These are phyloP conservation scores for Aspergillus nidulans DNA, from an alignment of 495 filamentous ascomycete species.

Conservation along the genomic window DNA sequence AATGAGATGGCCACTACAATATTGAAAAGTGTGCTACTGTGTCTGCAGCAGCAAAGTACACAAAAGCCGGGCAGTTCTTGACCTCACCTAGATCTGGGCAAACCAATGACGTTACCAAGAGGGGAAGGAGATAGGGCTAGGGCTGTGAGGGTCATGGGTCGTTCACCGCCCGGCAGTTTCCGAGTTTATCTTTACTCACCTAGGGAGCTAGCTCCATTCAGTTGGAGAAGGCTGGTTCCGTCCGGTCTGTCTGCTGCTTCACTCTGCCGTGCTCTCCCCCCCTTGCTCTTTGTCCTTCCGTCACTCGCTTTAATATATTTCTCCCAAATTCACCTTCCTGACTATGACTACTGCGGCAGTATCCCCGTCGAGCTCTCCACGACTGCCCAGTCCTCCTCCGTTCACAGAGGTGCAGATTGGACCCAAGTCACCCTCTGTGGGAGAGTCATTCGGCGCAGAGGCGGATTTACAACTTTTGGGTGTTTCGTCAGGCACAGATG, in stretches of 20 bases:
- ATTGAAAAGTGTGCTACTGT: neutral
- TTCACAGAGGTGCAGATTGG: conserved; percentile 87
- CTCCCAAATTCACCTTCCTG: conserved; percentile 3
- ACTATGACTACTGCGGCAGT: conserved; percentile 51
- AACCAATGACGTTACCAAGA: conserved; percentile 34
- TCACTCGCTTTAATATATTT: conserved; percentile 15
- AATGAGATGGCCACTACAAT: neutral
- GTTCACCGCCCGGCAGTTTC: conserved; percentile 13
- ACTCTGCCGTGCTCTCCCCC: neutral
- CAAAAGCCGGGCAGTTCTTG: neutral
- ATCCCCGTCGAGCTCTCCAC: conserved; percentile 74
- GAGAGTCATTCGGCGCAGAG: conserved; percentile 44
- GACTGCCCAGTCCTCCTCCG: conserved; percentile 83
- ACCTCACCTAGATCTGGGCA: no score
- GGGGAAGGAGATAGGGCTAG: conserved; percentile 37
- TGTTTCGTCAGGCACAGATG: conserved; percentile 49
- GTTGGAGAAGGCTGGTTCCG: conserved; percentile 8
- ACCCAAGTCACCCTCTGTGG: conserved; percentile 70
- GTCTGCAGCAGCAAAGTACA: neutral
- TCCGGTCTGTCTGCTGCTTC: neutral
- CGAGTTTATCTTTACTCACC: conserved; percentile 21
- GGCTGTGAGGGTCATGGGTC: conserved; percentile 30
- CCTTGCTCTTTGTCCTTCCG: conserved; percentile 6
- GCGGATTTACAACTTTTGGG: conserved; percentile 29
- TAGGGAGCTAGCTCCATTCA: conserved; percentile 9